Evolutionary conservation across 1,284 basidiomycete genomes (phyloP).

Genomic region (Cerrena zonata): DNA sequence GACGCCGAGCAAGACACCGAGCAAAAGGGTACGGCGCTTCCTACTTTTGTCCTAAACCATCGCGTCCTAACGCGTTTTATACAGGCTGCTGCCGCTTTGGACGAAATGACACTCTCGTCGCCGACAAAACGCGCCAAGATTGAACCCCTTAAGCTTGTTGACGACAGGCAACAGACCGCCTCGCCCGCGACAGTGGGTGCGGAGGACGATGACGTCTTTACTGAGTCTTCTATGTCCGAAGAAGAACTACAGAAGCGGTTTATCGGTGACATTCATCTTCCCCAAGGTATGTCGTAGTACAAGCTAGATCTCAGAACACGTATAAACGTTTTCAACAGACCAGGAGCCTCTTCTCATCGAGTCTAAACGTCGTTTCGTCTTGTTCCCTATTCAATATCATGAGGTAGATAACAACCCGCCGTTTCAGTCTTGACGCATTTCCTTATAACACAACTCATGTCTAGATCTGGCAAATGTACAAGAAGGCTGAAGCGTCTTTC

Average conservation of each 20-base stretch:
- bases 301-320: not conserved
- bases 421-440: no score
- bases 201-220: not conserved
- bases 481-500: constrained; percentile 87
- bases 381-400: constrained; percentile 91
- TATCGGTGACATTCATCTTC: constrained; percentile 27
- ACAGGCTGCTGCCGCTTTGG: constrained; percentile 33
- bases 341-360: constrained; percentile 82
- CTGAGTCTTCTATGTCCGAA: constrained; percentile 12
- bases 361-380: constrained; percentile 77
- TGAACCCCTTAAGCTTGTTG: constrained; percentile 21
- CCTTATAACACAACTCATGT: no score
- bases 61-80: constrained; percentile 21
- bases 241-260: constrained; percentile 17
- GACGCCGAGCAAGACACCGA: constrained; percentile 31
- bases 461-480: constrained; percentile 96
- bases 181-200: constrained; percentile 27
- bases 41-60: constrained; percentile 6
- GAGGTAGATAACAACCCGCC: constrained; percentile 57
- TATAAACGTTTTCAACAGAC: constrained; percentile 37
- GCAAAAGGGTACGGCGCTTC: constrained; percentile 36
- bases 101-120: constrained; percentile 12
- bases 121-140: constrained; percentile 15
- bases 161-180: constrained; percentile 30
- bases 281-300: constrained; percentile 22